Percentiles rank a stretch among this genome's conserved stretches.
phyloP scores from a whole-genome alignment of 2,329 filamentous ascomycete genomes.

The Macroventuria anomochaeta region DNA sequence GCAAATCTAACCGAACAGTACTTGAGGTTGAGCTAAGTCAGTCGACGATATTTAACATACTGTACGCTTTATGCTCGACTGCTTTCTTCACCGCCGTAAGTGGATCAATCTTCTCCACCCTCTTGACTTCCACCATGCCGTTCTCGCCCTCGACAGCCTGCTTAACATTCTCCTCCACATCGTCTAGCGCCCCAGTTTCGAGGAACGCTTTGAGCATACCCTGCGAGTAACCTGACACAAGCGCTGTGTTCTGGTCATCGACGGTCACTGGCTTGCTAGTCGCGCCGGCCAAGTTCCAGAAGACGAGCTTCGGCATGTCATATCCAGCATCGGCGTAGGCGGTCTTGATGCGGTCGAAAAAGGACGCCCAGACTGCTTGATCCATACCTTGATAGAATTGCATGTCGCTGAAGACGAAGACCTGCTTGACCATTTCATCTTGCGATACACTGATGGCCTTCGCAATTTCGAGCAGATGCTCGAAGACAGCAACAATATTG shows the following conservation, averaged over 20 bases:
- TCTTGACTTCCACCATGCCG: conserved; percentile 38
- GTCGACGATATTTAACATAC: conserved; percentile 63
- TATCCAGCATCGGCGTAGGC: neutral
- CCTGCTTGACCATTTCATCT: conserved; percentile 66
- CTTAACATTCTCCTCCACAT: conserved; percentile 49
- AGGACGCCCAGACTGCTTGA: conserved; percentile 50
- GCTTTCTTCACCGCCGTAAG: conserved; percentile 57
- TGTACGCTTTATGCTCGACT: conserved; percentile 61
- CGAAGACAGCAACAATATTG: neutral
- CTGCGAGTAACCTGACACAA: conserved; percentile 65
- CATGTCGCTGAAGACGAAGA: conserved; percentile 69
- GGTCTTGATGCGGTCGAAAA: conserved; percentile 50
- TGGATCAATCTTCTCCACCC: conserved; percentile 55
- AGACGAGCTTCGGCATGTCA: conserved; percentile 2
- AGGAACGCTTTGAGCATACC: conserved; percentile 65
- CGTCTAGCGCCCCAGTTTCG: conserved; percentile 56
- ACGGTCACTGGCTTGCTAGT: conserved; percentile 59
- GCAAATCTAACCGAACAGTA: neutral
- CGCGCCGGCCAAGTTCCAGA: conserved; percentile 13
- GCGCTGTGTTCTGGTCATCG: conserved; percentile 54
- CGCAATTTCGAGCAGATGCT: conserved; percentile 39
- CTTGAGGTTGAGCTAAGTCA: conserved; percentile 34
- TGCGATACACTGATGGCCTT: conserved; percentile 36
- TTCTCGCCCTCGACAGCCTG: conserved; percentile 45
- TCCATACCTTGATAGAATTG: conserved; percentile 58